phyloP scores from a whole-genome alignment of 306 rosid genomes.

The Amphicarpaea edgeworthii region DNA sequence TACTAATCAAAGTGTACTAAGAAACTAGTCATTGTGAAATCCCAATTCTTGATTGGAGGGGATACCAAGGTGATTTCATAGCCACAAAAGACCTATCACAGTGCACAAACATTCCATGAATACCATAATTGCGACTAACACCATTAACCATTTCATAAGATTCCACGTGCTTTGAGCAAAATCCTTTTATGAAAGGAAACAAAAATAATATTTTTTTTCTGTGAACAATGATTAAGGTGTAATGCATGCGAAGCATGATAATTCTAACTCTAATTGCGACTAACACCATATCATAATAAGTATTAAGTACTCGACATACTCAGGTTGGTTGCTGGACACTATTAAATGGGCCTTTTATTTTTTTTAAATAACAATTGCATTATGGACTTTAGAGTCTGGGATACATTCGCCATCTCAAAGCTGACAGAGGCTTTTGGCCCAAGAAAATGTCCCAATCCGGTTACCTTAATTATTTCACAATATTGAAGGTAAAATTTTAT shows the following conservation, averaged over 20 bases:
- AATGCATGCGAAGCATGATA: neutral
- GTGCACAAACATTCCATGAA: conserved; percentile 7
- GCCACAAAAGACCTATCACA: neutral
- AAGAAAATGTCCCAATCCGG: too few species aligned
- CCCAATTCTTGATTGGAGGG: neutral
- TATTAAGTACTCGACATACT: neutral
- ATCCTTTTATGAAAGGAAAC: neutral
- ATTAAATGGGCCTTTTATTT: neutral
- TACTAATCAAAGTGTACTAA: neutral
- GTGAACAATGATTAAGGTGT: neutral
- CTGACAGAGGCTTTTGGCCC: neutral
- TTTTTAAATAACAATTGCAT: neutral
- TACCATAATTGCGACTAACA: neutral
- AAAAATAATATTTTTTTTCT: neutral
- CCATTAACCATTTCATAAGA: neutral
- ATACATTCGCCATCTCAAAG: neutral
- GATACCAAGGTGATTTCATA: neutral
- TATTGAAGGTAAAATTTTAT: neutral
- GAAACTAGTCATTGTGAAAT: neutral
- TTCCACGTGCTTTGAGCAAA: neutral
- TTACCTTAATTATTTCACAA: neutral
- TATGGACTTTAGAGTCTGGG: neutral
- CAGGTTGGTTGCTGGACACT: neutral
- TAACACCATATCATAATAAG: neutral
- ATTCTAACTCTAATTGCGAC: neutral